Conservation (phyloP, 441 rosid genomes). For the Breynia disticha region DNA sequence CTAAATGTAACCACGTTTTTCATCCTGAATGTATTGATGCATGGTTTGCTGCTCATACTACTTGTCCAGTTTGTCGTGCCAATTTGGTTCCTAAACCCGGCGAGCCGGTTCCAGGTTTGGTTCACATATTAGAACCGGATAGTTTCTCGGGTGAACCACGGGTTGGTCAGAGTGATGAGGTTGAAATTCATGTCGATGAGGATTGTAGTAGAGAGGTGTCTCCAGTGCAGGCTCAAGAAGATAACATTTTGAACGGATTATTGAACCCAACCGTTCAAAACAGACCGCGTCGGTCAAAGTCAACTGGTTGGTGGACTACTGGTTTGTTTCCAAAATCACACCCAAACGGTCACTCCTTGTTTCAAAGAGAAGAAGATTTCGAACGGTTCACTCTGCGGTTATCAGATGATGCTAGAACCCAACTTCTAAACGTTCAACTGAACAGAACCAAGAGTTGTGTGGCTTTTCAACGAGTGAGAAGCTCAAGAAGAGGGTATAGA, state of each 20-base stretch:
- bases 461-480: slow-evolving; percentile 46
- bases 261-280: slow-evolving; percentile 24
- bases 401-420: slow-evolving; percentile 58
- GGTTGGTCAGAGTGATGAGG: slow-evolving; percentile 1
- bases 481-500: slow-evolving; percentile 51
- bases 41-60: slow-evolving; percentile 69
- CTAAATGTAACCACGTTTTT: slow-evolving; percentile 83
- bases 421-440: slow-evolving; percentile 35
- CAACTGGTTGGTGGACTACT: slow-evolving; percentile 47
- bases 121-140: slow-evolving; percentile 19
- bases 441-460: slow-evolving; percentile 48
- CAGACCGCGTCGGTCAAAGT: slow-evolving; percentile 41
- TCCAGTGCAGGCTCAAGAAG: slow-evolving; percentile 15
- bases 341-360: slow-evolving; percentile 67
- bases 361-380: slow-evolving; percentile 57
- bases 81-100: slow-evolving; percentile 46
- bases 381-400: slow-evolving; percentile 75
- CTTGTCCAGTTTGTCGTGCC: slow-evolving; percentile 91
- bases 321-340: slow-evolving; percentile 56
- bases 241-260: no score
- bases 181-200: not conserved
- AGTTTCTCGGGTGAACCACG: slow-evolving; percentile 10
- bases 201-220: slow-evolving; percentile 10
- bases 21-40: slow-evolving; percentile 78
- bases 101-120: slow-evolving; percentile 18